Evolutionary conservation across 139 green algal species (phyloP).

Genomic region (Auxenochlorella protothecoides): DNA sequence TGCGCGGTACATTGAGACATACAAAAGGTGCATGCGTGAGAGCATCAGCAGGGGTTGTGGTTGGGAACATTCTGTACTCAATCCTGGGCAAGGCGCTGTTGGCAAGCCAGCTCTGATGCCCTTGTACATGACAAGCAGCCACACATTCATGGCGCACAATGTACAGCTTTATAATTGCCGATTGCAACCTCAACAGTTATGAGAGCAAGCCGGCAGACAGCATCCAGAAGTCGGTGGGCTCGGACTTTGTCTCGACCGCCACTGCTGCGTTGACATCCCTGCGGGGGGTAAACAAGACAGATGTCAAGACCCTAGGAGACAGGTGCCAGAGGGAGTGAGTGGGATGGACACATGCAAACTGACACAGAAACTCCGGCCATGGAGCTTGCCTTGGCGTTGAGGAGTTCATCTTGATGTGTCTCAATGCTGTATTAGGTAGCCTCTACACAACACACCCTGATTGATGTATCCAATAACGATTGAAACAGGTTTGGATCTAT

Average conservation of each 20-base stretch:
- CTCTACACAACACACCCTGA: slow-evolving; percentile 1
- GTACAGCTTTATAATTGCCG: neutral
- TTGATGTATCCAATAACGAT: neutral
- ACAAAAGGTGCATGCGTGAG: slow-evolving; percentile 44
- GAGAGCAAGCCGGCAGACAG: slow-evolving; percentile 76
- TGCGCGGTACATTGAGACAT: slow-evolving; percentile 84
- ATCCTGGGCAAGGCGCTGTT: neutral
- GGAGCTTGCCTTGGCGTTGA: too few relatives aligned
- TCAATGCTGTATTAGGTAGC: slow-evolving; percentile 13
- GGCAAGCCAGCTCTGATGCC: neutral
- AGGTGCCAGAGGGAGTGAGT: slow-evolving; percentile 31
- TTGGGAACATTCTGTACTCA: neutral
- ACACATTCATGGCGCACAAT: neutral
- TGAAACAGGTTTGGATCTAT: slow-evolving; percentile 18
- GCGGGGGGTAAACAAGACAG: slow-evolving; percentile 66
- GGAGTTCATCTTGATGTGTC: neutral
- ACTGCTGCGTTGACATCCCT: slow-evolving; percentile 54
- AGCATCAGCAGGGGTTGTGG: neutral
- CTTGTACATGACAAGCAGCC: neutral
- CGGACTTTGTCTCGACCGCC: slow-evolving; percentile 71
- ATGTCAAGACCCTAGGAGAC: slow-evolving; percentile 57
- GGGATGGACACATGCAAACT: too few relatives aligned
- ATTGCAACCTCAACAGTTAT: slow-evolving; percentile 38
- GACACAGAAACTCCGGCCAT: too few relatives aligned
- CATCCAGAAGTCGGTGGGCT: slow-evolving; percentile 47